phyloP scores from a whole-genome alignment of 768 basidiomycete genomes.

The Solioccasus polychromus region DNA sequence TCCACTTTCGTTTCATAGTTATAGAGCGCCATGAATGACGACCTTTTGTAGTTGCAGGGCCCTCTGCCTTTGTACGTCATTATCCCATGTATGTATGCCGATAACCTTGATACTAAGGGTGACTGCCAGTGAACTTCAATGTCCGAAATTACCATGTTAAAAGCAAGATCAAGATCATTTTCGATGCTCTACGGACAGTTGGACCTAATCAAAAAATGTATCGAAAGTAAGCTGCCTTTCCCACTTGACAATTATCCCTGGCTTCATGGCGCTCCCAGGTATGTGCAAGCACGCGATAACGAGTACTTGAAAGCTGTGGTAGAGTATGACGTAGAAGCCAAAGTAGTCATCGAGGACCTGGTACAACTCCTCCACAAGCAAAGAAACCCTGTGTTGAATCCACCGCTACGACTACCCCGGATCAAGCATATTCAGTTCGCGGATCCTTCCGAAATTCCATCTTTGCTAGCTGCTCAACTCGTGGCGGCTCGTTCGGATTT shows the following conservation, averaged over 20 bases:
- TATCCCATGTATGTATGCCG: neutral
- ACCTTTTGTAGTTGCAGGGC: slow-evolving; percentile 41
- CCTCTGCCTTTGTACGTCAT: slow-evolving; percentile 45
- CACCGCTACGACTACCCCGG: slow-evolving; percentile 4
- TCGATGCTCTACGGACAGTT: slow-evolving; percentile 5
- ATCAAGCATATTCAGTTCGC: slow-evolving; percentile 33
- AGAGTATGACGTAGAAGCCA: slow-evolving; percentile 2
- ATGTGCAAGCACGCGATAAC: neutral
- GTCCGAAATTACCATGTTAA: neutral
- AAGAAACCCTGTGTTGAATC: neutral
- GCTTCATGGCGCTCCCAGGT: neutral
- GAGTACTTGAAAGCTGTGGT: slow-evolving; percentile 14
- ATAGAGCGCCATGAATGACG: neutral
- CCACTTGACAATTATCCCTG: neutral
- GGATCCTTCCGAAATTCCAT: slow-evolving; percentile 29
- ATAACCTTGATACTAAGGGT: neutral
- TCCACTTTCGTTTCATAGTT: neutral
- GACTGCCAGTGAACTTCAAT: slow-evolving; percentile 26
- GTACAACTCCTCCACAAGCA: slow-evolving; percentile 22
- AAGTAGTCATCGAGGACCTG: slow-evolving; percentile 14
- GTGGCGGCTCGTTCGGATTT: slow-evolving; percentile 12
- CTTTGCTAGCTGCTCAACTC: slow-evolving; percentile 21
- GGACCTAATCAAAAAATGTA: slow-evolving; percentile 5
- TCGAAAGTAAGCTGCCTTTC: neutral
- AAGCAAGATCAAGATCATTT: slow-evolving; percentile 1